Evolutionary conservation across 2,329 filamentous ascomycete genomes (phyloP).

Genomic region (Stromatinia cepivora): DNA sequence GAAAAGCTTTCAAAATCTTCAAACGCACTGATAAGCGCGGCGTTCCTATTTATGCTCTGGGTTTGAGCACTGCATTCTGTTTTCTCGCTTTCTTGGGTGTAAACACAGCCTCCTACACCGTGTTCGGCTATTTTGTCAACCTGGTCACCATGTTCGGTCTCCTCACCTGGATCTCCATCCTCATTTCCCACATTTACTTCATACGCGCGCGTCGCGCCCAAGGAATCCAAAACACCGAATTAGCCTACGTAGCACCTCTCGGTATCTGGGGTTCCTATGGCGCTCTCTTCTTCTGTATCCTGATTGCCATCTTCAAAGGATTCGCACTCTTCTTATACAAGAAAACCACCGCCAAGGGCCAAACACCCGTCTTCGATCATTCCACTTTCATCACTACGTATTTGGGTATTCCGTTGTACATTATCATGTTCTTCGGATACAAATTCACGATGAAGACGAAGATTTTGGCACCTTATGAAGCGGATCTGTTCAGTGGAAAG

Average conservation of each 20-base stretch:
- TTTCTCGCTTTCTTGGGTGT: conserved; percentile 66
- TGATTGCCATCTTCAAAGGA: conserved; percentile 83
- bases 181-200: conserved; percentile 70
- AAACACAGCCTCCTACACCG: conserved; percentile 59
- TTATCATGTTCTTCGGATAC: conserved; percentile 59
- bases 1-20: conserved; percentile 65
- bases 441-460: conserved; percentile 49
- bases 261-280: conserved; percentile 69
- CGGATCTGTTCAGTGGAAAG: conserved; percentile 60
- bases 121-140: conserved; percentile 72
- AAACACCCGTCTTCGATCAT: conserved; percentile 58
- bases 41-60: conserved; percentile 51
- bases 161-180: conserved; percentile 41
- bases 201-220: conserved; percentile 63
- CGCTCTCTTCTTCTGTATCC: conserved; percentile 67
- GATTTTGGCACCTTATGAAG: conserved; percentile 49
- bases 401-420: conserved; percentile 62
- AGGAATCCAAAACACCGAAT: conserved; percentile 53
- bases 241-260: conserved; percentile 70
- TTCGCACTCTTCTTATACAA: conserved; percentile 64
- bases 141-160: conserved; percentile 51
- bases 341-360: conserved; percentile 42
- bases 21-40: conserved; percentile 55
- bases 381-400: conserved; percentile 67
- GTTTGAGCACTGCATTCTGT: conserved; percentile 53